These are phyloP conservation scores for Cenchrus purpureus DNA, from an alignment of 176 grass and related monocot genomes.

Conservation along the genomic window DNA sequence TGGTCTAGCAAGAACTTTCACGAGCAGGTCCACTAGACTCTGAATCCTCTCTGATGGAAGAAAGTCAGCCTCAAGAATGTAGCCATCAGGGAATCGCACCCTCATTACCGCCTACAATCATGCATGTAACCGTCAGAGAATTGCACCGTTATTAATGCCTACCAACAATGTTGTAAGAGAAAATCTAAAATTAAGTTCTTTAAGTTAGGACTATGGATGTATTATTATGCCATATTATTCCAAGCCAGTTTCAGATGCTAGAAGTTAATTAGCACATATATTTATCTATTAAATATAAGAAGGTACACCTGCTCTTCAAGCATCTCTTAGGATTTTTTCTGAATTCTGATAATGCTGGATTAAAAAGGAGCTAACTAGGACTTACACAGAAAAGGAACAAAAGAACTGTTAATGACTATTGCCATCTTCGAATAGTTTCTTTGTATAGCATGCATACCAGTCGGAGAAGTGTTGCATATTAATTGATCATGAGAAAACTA, in stretches of 20 bases:
- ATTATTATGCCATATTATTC: too few relatives aligned
- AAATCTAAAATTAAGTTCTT: conserved; percentile 22
- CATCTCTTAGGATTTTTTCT: neutral
- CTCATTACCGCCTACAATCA: conserved; percentile 78
- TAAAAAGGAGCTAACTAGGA: conserved; percentile 13
- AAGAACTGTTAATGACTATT: neutral
- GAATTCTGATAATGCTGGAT: conserved; percentile 5
- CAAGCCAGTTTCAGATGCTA: conserved; percentile 2
- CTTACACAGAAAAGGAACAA: conserved; percentile 5
- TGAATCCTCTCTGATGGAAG: conserved; percentile 73
- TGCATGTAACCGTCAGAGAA: conserved; percentile 83
- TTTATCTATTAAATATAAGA: neutral
- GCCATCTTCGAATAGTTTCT: neutral
- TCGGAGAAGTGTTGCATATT: neutral
- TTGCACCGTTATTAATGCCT: conserved; percentile 77
- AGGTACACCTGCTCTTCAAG: neutral
- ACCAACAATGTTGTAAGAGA: too few relatives aligned
- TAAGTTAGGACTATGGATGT: too few relatives aligned
- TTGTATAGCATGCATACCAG: neutral
- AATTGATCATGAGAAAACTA: neutral
- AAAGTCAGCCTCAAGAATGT: conserved; percentile 93
- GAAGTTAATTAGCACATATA: conserved; percentile 1
- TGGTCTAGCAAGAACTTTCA: conserved; percentile 84
- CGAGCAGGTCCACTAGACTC: conserved; percentile 78
- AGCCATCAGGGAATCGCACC: conserved; percentile 85